These are phyloP conservation scores for Peronospora belbahrii DNA, from an alignment of 352 stramenopile genomes.

Conservation along the genomic window DNA sequence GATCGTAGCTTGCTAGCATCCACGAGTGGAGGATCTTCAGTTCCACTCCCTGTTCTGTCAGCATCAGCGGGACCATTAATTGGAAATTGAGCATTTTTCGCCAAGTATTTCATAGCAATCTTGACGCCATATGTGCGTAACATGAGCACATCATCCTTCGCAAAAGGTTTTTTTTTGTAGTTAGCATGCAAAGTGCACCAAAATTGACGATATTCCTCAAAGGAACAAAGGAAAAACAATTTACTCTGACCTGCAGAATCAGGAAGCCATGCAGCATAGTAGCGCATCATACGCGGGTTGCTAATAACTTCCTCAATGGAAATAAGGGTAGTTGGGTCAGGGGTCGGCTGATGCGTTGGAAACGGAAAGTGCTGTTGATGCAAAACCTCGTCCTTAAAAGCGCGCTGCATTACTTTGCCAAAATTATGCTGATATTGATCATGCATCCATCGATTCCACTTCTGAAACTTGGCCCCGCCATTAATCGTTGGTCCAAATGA, in stretches of 20 bases:
- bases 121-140: conserved; percentile 81
- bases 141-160: conserved; percentile 81
- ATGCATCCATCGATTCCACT: conserved; percentile 78
- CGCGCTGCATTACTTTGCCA: conserved; percentile 54
- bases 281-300: conserved; percentile 76
- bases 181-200: conserved; percentile 62
- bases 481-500: conserved; percentile 26
- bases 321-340: conserved; percentile 45
- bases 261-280: conserved; percentile 59
- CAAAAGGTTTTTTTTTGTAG: conserved; percentile 57
- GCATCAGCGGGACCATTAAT: conserved; percentile 33
- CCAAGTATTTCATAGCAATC: conserved; percentile 81
- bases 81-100: conserved; percentile 70
- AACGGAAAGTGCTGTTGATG: conserved; percentile 29
- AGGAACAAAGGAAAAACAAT: conserved; percentile 74
- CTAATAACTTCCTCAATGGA: conserved; percentile 74
- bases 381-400: conserved; percentile 53
- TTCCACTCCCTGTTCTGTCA: conserved; percentile 14
- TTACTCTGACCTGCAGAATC: conserved; percentile 58
- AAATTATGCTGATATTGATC: conserved; percentile 70
- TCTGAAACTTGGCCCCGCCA: conserved; percentile 70
- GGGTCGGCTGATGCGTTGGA: conserved; percentile 21
- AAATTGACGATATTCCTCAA: conserved; percentile 69
- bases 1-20: conserved; percentile 50
- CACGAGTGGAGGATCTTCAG: conserved; percentile 32